Base-by-base conservation (phyloP, 768 basidiomycete genomes). In the Termitomyces sp. region DNA sequence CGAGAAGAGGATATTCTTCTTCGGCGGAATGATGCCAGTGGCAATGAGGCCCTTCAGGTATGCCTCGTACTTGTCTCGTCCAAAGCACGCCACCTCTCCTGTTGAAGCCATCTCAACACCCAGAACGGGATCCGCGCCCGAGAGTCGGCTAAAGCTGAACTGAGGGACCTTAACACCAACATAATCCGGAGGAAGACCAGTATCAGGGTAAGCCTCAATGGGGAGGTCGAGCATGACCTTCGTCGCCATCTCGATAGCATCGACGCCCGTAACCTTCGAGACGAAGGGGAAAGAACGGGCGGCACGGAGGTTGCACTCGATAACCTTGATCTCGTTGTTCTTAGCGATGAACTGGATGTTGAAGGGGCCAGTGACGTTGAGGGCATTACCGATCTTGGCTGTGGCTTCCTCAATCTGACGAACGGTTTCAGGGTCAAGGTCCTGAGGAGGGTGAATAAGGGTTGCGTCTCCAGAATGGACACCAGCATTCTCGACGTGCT, bases 61-160 rank as follows among this genome's bases (percentile, higher is more conserved):
- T 5, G 97, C 97, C 69, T 99, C 97, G 68, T 96, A 98, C 73
- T 95, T 97, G 77, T 99, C 90, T 61, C 80, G 86, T 7, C 97
- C 97, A 71, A 99, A 99, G 74, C 96, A 98, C 17, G 97, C 97
- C 26, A 99, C 97, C 70, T 99, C 97, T 56, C 97, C 97, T 0
- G 96, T 99, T 17, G 97, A 98, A 15, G 97, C 97, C 97, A 99
- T 99, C 77, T 99, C 97, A 43, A 98, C 96, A 66, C 97, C 96
- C 12, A 98, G 82, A 7, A 98, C 89, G 19, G 97, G 97, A 69
- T 99, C 97, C 19, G 97, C 97, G 26, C 97, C 97, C 19, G 93
- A 95, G 37, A 99, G 75, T 43, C 97, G 86, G 64, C 91, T 94
- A 75, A 98, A 99, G 64, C 91, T 94, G 84, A 98, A 99, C 71